Base-by-base conservation (phyloP, 805 yeast genomes). In the Metschnikowia cerradonensis region DNA sequence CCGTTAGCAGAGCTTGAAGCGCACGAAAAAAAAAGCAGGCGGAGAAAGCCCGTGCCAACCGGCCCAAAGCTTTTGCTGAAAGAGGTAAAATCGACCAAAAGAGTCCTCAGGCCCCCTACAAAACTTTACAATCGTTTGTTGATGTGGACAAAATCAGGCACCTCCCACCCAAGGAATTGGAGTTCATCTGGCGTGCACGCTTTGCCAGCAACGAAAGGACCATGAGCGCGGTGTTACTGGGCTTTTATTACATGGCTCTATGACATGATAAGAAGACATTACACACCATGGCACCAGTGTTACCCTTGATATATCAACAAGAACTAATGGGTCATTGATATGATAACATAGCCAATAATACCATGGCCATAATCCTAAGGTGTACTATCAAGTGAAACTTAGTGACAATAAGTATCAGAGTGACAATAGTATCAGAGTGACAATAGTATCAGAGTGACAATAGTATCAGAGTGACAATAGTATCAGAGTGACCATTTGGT, bases 151-250 rank as follows among this genome's bases (percentile, higher is more conserved):
- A 90, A 65, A 57, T 89, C 44, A 52, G 68, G 45, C 76, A 72
- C 4, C 77, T 91, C 47, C 77, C 81, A 0, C 59, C 66, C 4
- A 75, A 78, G 54, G 95, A 89, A 60, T 72, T 92, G 47, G 95
- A 88, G 60, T 77, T 79, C 58, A 71, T 94, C 17, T 94, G 99
- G 99, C 83, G 88, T 64, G 90, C 96, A 0, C 79, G 96, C 57
- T 91, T 91, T 70, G 79, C 80, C 41, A 66, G 68, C 51, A 80
- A 79, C 51, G 84, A 82, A 6, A 70, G 81, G 42, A 67, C 83
- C 7, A 62, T 94, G 53, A 78, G 82, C 57, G 96, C 97, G 0
- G 74, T 80, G 0, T 70, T 90, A 36, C 78, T 81, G 7, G 67
- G 68, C 30, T 8, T 26, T 8, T 11, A 26, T 26, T 26, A 26